Conservation (phyloP, 331 rosid genomes). For the Arachis monticola region DNA sequence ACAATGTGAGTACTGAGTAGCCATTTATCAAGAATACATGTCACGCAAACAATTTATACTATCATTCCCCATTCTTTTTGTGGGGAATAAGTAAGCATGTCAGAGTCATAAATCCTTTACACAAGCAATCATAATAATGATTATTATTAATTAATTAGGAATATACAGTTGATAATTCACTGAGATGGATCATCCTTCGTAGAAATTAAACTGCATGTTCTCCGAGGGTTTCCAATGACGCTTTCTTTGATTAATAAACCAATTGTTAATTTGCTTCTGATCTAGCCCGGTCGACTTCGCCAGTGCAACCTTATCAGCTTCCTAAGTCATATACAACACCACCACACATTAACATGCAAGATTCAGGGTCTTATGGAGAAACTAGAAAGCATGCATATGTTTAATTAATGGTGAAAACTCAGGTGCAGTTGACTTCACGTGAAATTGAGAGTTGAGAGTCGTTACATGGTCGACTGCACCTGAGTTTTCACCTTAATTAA, state of each 20-base stretch:
- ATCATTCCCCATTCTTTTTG: conserved; percentile 23
- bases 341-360: background rate
- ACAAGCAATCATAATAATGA: background rate
- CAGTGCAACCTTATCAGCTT: conserved; percentile 73
- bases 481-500: too few species aligned
- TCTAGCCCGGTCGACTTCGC: conserved; percentile 77
- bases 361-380: too few species aligned
- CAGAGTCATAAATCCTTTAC: conserved; percentile 23
- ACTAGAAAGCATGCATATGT: too few species aligned
- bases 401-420: too few species aligned
- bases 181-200: conserved; percentile 46
- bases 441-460: too few species aligned
- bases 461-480: too few species aligned
- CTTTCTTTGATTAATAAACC: conserved; percentile 86
- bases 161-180: conserved; percentile 41
- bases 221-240: conserved; percentile 88
- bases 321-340: conserved; percentile 45
- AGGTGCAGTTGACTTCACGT: too few species aligned
- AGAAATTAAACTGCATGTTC: conserved; percentile 55
- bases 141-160: conserved; percentile 4
- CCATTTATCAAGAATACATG: conserved; percentile 26
- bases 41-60: conserved; percentile 32
- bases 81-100: conserved; percentile 29
- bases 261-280: conserved; percentile 84
- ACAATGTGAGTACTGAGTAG: conserved; percentile 9